These are phyloP conservation scores for Fusarium subglutinans DNA, from an alignment of 2,329 filamentous ascomycete species.

Conservation along the genomic window DNA sequence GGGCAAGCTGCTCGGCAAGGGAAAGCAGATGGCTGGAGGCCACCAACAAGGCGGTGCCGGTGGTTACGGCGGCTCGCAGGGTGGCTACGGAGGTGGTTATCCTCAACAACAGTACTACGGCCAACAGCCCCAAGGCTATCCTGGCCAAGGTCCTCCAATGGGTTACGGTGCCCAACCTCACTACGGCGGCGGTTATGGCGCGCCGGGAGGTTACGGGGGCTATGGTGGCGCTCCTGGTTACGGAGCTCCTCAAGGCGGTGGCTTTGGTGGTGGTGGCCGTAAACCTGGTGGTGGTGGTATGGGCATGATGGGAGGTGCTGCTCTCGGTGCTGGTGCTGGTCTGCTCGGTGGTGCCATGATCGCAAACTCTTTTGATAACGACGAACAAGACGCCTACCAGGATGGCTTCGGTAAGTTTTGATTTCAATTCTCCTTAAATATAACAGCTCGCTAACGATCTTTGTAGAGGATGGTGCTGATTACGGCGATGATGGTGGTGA, in stretches of 20 bases:
- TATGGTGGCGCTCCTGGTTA: constrained; percentile 45
- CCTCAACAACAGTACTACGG: constrained; percentile 43
- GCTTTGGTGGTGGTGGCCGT: constrained; percentile 40
- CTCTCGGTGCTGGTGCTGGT: constrained; percentile 83
- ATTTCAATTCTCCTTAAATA: neutral
- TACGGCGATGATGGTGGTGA: constrained; percentile 41
- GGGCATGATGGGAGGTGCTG: constrained; percentile 77
- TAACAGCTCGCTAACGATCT: constrained; percentile 24
- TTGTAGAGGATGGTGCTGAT: constrained; percentile 46
- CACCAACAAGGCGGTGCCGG: constrained; percentile 34
- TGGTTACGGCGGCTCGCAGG: constrained; percentile 26
- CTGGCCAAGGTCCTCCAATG: constrained; percentile 40
- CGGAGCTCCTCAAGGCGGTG: constrained; percentile 46
- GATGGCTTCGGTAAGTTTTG: constrained; percentile 53
- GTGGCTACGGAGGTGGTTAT: constrained; percentile 40
- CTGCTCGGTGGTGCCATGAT: constrained; percentile 80
- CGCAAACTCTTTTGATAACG: constrained; percentile 71
- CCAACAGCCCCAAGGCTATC: constrained; percentile 39
- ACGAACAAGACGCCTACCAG: constrained; percentile 65
- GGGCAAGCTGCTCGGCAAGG: constrained; percentile 63
- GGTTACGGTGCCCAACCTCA: constrained; percentile 42
- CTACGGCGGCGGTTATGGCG: constrained; percentile 37
- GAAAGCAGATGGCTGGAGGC: constrained; percentile 49
- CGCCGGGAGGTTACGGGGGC: constrained; percentile 35
- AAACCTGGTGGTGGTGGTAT: constrained; percentile 58